phyloP scores from a whole-genome alignment of 2,329 filamentous ascomycete genomes.

The Beauveria sp. region DNA sequence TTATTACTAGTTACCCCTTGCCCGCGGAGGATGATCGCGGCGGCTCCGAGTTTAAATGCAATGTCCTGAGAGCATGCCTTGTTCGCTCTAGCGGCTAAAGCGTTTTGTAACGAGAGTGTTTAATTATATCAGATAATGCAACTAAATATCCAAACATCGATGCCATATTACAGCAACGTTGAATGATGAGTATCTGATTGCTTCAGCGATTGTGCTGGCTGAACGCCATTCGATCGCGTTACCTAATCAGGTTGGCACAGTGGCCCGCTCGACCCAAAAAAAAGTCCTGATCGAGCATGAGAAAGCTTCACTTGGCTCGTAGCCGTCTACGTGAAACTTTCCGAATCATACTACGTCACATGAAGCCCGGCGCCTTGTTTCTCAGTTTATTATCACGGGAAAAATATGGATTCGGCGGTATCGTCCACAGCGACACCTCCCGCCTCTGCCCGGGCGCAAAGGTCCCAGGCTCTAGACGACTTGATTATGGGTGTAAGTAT shows the following conservation, averaged over 20 bases:
- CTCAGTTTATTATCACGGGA: not conserved
- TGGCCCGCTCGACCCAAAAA: not conserved
- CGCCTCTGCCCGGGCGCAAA: conserved; percentile 19
- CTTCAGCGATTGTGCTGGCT: not conserved
- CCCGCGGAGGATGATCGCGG: not conserved
- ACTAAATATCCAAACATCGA: too few species aligned
- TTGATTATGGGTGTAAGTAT: conserved; percentile 47
- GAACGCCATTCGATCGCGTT: not conserved
- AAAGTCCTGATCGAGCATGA: not conserved
- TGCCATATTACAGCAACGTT: too few species aligned
- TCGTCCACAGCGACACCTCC: not conserved
- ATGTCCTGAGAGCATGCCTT: not conserved
- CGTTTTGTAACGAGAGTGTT: not conserved
- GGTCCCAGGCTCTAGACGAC: conserved; percentile 32
- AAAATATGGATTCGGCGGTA: not conserved
- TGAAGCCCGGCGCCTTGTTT: not conserved
- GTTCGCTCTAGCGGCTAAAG: not conserved
- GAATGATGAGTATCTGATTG: not conserved
- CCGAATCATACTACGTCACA: not conserved
- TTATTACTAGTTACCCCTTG: too few species aligned
- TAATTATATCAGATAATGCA: too few species aligned
- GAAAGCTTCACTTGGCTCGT: not conserved
- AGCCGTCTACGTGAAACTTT: not conserved
- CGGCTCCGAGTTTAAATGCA: not conserved
- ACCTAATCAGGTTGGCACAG: conserved; percentile 3